Percentiles rank a stretch among this genome's conserved stretches.
These are phyloP conservation scores for Flaveria robusta DNA, from an alignment of 129 eudicot species.

Conservation along the genomic window DNA sequence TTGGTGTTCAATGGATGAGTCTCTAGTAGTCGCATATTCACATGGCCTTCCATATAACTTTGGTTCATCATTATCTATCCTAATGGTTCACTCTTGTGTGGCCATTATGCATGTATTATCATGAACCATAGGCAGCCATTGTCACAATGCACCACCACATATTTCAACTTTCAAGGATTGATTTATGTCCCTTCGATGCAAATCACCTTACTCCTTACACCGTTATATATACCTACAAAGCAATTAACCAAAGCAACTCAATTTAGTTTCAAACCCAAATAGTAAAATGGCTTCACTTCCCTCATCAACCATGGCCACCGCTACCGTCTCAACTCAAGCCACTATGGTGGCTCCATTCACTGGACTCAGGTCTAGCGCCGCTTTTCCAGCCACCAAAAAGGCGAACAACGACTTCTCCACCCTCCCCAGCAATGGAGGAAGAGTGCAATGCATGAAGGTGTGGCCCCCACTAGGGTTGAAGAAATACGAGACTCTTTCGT, in stretches of 20 bases:
- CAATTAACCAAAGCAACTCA: neutral
- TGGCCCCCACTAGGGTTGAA: too few species aligned
- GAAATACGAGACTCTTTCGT: too few species aligned
- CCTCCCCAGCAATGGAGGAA: too few species aligned
- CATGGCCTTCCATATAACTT: constrained; percentile 13
- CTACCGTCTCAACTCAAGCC: neutral
- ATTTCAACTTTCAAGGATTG: neutral
- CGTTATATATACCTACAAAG: constrained; percentile 26
- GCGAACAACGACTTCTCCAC: too few species aligned
- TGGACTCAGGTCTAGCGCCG: neutral
- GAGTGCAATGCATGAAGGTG: too few species aligned
- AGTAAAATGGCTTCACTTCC: constrained; percentile 37
- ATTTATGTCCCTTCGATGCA: constrained; percentile 23
- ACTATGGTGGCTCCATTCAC: constrained; percentile 2
- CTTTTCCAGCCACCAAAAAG: neutral
- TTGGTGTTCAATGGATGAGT: neutral
- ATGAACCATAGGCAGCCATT: constrained; percentile 34
- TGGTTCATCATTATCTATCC: constrained; percentile 15
- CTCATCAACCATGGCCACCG: constrained; percentile 29
- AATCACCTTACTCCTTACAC: neutral
- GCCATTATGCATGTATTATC: constrained; percentile 9
- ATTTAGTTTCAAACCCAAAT: neutral
- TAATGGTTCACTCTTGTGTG: constrained; percentile 28
- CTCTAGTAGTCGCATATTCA: neutral
- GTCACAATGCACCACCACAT: constrained; percentile 11